Evolutionary conservation across 352 stramenopile species (phyloP), one percentile per base, ranked within the genome.

Genomic region (Pythium brachiatum): DNA sequence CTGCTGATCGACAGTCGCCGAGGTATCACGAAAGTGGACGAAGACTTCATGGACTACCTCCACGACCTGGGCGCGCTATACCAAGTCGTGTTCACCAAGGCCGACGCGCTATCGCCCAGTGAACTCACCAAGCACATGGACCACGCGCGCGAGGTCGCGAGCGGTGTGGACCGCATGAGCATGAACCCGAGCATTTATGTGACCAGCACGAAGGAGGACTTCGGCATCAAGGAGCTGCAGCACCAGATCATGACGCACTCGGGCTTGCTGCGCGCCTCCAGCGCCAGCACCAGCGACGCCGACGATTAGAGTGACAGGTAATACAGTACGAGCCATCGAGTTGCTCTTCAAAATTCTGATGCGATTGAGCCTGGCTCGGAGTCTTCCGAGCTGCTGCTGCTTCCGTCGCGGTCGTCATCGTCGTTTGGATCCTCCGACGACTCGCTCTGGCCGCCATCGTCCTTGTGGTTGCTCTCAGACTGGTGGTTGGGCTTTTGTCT

Each of bases 71-170:
- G 76, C 4, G 77, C 86, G 23, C 63, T 88, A 36, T 97, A 97
- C 70, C 88, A 96, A 54, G 75, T 97, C 23, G 86, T 98, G 31
- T 88, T 98, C 57, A 98, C 90, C 13, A 98, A 98, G 68, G 84
- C 79, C 11, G 90, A 98, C 66, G 58, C 81, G 12, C 52, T 86
- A 46, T 78, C 74, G 16, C 55, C 69, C 8, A 61, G 48, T 1
- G 78, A 85, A 20, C 56, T 92, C 32, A 74, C 78, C 44, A 77
- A 75, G 53, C 53, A 81, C 46, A 75, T 92, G 23, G 34, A 78
- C 9, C 80, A 83, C 32, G 82, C 80, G 15, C 73, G 82, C 25
- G 58, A 81, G 0, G 68, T 81, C 29, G 78, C 78, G 4, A 39
- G 78, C 20, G 73, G 60, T 52, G 72, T 81, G 4, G 72, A 85